Percentiles rank a stretch among this genome's conserved stretches.
Evolutionary conservation across 2,329 filamentous ascomycete species (phyloP).

Genomic region (Ceratocystis diversiconidia): DNA sequence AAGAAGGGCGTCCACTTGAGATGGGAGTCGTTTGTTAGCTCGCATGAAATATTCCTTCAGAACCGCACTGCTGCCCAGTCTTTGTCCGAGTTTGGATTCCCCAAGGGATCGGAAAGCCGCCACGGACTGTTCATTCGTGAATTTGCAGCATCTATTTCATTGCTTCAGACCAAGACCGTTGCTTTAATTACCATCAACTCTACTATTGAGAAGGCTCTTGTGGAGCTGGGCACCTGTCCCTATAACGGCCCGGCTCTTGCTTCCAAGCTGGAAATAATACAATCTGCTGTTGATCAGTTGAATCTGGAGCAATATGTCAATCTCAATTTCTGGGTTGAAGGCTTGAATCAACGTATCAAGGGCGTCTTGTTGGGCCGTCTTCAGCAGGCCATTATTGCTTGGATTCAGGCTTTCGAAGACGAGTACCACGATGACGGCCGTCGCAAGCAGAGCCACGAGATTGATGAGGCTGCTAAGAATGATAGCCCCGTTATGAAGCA

Average conservation of each 20-base stretch:
- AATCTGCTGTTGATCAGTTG: slow-evolving; percentile 86
- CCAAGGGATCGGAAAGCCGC: slow-evolving; percentile 62
- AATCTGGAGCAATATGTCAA: slow-evolving; percentile 96
- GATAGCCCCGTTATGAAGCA: slow-evolving; percentile 53
- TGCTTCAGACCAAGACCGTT: slow-evolving; percentile 76
- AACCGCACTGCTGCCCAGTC: slow-evolving; percentile 34
- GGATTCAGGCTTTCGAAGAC: slow-evolving; percentile 74
- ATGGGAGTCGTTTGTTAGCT: slow-evolving; percentile 97
- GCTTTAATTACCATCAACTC: slow-evolving; percentile 65
- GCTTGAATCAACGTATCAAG: slow-evolving; percentile 77
- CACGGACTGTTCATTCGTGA: slow-evolving; percentile 95
- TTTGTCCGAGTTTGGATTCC: slow-evolving; percentile 29
- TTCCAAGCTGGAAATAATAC: slow-evolving; percentile 67
- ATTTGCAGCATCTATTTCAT: slow-evolving; percentile 73
- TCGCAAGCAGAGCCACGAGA: slow-evolving; percentile 34
- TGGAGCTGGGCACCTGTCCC: slow-evolving; percentile 69
- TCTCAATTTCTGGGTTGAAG: slow-evolving; percentile 73
- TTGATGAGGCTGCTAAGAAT: slow-evolving; percentile 32
- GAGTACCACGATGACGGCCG: slow-evolving; percentile 39
- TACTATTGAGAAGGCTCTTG: slow-evolving; percentile 66
- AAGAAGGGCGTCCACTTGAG: slow-evolving; percentile 76
- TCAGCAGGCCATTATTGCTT: slow-evolving; percentile 68
- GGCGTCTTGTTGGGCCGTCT: slow-evolving; percentile 65
- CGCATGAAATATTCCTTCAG: slow-evolving; percentile 70
- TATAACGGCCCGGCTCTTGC: slow-evolving; percentile 74